Percentiles rank a stretch among this genome's conserved stretches.
These are phyloP conservation scores for Metrosideros polymorpha DNA, from an alignment of 441 rosid genomes.

Conservation along the genomic window DNA sequence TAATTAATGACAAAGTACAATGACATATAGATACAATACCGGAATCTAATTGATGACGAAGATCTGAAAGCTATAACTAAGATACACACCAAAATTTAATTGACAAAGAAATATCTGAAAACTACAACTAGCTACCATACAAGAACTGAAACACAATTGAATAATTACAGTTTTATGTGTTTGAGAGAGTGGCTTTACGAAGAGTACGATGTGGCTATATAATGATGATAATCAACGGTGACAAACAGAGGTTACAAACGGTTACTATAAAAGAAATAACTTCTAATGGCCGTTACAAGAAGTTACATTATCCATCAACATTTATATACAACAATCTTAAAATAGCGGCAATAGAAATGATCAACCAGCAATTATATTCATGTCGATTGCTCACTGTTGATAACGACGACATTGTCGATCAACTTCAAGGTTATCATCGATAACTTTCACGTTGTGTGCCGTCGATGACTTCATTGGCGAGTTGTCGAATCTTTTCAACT, in stretches of 20 bases:
- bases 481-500: not conserved
- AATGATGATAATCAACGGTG: too few species aligned
- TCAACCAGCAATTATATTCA: accelerated
- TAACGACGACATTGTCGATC: too few species aligned
- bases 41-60: too few species aligned
- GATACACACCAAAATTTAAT: too few species aligned
- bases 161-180: not conserved
- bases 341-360: too few species aligned
- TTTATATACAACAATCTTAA: not conserved
- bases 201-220: not conserved
- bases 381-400: not conserved
- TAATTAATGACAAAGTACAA: too few species aligned
- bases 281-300: not conserved
- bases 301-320: not conserved
- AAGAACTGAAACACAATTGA: too few species aligned
- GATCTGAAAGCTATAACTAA: not conserved
- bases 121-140: not conserved
- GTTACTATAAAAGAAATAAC: too few species aligned
- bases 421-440: not conserved
- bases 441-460: not conserved
- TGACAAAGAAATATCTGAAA: not conserved
- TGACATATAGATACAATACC: not conserved
- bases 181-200: not conserved
- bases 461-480: too few species aligned
- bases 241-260: too few species aligned